Evolutionary conservation across 83 land plant species (phyloP), one percentile per base, ranked within the genome.

Genomic region (Picea abies): DNA sequence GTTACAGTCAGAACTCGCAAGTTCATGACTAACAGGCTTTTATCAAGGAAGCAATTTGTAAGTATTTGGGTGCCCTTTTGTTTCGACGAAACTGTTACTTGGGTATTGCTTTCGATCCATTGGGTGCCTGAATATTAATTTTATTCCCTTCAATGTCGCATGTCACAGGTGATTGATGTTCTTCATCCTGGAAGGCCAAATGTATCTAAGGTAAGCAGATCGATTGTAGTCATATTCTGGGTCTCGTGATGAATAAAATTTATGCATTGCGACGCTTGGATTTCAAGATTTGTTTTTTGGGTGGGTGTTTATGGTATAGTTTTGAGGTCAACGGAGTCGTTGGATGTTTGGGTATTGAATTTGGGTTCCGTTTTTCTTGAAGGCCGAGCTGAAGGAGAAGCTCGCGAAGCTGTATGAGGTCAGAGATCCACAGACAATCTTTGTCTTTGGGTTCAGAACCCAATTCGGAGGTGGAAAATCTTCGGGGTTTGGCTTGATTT

Each of bases 391-490:
- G 85, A 93, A 92, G 91, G 97, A 95, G 84, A 95, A 92, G 83
- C 85, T 95, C 5, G 89, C 95, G 11, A 86, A 85, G 76, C 80
- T 94, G 83, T 96, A 96, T 78, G 97, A 94, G 32, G 97, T 94
- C 20, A 87, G 88, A 82, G 98, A 96, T 73, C 84, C 90, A 1
- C 94, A 92, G 78, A 22, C 89, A 0, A 92, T 95, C 22, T 95
- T 95, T 79, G 94, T 95, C 9, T 95, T 93, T 87, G 91, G 95
- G 79, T 92, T 95, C 89, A 60, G 98, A 37, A 93, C 96, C 4
- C 95, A 95, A 44, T 95, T 95, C 86, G 96, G 98, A 78, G 98
- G 98, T 49, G 98, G 98, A 10, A 95, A 95, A 82, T 93, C 98
- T 1, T 92, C 94, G 69, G 98, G 98, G 3, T 94, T 94, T 78